A percentile compares a stretch with the other conserved stretches of the same genome.
Conservation (phyloP, 2,329 filamentous ascomycete genomes). For the Apiospora kogelbergensis region DNA sequence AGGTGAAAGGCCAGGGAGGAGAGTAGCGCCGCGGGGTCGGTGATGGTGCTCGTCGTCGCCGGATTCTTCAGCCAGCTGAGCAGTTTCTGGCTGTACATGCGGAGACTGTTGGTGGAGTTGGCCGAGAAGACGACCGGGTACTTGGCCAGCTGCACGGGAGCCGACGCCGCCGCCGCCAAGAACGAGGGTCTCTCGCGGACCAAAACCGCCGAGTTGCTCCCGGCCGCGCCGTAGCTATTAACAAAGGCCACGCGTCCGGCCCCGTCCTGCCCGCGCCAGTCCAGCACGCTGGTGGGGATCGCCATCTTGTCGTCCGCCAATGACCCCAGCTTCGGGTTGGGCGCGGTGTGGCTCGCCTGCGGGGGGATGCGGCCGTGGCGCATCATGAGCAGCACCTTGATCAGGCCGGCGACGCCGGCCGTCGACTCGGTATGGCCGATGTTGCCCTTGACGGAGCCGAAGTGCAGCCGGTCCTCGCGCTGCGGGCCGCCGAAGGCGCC, state of each 20-base stretch:
- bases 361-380: slow-evolving; percentile 24
- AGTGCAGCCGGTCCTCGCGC: slow-evolving; percentile 9
- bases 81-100: not conserved
- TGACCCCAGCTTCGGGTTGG: slow-evolving; percentile 21
- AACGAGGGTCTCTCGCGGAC: too few species aligned
- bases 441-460: slow-evolving; percentile 33
- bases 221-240: slow-evolving; percentile 38
- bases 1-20: not conserved
- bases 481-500: slow-evolving; percentile 21
- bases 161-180: too few species aligned
- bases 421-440: slow-evolving; percentile 31
- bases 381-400: slow-evolving; percentile 35
- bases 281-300: too few species aligned
- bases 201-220: slow-evolving; percentile 28
- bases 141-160: too few species aligned
- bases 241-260: slow-evolving; percentile 31
- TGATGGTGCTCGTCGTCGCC: too few species aligned
- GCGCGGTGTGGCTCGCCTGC: slow-evolving; percentile 29
- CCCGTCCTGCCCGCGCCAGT: too few species aligned
- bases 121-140: too few species aligned
- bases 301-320: slow-evolving; percentile 25
- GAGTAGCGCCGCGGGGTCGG: too few species aligned
- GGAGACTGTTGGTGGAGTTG: too few species aligned
- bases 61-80: slow-evolving; percentile 6
- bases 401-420: slow-evolving; percentile 28